A percentile compares a stretch with the other conserved stretches of the same genome.
Conservation (phyloP, 2,329 filamentous ascomycete genomes). For the Diaporthe batatas region DNA sequence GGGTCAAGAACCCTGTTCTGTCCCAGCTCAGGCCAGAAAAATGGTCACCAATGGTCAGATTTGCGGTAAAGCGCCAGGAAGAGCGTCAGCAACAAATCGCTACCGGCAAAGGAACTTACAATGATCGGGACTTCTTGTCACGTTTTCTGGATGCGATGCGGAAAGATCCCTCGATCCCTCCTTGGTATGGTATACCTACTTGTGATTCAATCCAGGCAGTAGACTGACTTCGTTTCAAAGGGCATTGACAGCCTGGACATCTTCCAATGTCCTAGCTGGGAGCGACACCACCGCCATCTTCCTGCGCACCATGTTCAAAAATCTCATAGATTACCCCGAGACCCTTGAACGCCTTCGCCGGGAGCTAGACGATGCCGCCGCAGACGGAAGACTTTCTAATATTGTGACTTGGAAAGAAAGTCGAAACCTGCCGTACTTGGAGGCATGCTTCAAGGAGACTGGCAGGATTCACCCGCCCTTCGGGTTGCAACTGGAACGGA, state of each 20-base stretch:
- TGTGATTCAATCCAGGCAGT: background rate
- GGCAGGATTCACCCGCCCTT: background rate
- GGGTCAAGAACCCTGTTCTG: background rate
- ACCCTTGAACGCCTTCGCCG: background rate
- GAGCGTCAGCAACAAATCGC: background rate
- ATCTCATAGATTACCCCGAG: background rate
- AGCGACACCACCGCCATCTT: background rate
- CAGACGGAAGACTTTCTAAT: background rate
- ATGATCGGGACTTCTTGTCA: background rate
- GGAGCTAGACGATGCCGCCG: background rate
- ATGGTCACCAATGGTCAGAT: background rate
- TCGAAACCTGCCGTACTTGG: background rate
- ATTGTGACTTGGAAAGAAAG: slow-evolving; percentile 1
- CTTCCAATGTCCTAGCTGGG: slow-evolving; percentile 54
- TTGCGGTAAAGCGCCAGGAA: background rate
- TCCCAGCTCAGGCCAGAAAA: background rate
- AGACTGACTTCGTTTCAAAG: background rate
- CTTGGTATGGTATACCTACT: background rate
- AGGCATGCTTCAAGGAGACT: background rate
- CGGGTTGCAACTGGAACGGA: background rate
- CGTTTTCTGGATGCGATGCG: background rate
- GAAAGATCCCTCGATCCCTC: background rate
- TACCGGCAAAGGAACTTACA: background rate
- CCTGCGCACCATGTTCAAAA: slow-evolving; percentile 1
- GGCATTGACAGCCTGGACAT: slow-evolving; percentile 13